Evolutionary conservation across 2,329 filamentous ascomycete species (phyloP).

Genomic region (Alternaria atra): DNA sequence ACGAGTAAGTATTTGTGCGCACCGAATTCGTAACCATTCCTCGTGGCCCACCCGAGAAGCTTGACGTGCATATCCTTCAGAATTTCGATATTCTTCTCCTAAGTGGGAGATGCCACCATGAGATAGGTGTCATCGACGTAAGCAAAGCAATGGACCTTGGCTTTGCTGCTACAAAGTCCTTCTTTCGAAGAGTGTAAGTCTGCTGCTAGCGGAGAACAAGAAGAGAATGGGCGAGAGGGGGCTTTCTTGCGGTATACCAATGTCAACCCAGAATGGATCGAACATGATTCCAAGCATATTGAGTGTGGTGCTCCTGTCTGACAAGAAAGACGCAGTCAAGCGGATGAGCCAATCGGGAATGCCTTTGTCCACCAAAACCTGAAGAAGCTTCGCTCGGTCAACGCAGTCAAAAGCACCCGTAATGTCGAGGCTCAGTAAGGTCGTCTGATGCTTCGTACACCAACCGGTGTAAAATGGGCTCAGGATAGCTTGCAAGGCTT

Average conservation of each 20-base stretch:
- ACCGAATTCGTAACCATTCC: background rate
- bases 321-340: slow-evolving; percentile 4
- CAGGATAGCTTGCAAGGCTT: background rate
- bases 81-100: background rate
- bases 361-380: background rate
- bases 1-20: slow-evolving; percentile 3
- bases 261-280: background rate
- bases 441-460: background rate
- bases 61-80: background rate
- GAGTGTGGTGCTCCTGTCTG: background rate
- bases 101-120: background rate
- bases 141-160: background rate
- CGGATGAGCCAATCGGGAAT: slow-evolving; percentile 10
- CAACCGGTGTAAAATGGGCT: slow-evolving; percentile 1
- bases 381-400: background rate
- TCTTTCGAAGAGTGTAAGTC: background rate
- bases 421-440: slow-evolving; percentile 1
- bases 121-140: slow-evolving; percentile 5
- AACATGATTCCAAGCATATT: background rate
- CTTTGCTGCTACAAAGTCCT: background rate
- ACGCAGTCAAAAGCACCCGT: slow-evolving; percentile 8
- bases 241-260: slow-evolving; percentile 8
- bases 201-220: slow-evolving; percentile 2
- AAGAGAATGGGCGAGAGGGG: slow-evolving; percentile 1
- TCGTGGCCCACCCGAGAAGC: background rate